A percentile compares a stretch with the other conserved stretches of the same genome.
Evolutionary conservation across 805 yeast genomes (phyloP).

Genomic region (Yarrowia deformans): DNA sequence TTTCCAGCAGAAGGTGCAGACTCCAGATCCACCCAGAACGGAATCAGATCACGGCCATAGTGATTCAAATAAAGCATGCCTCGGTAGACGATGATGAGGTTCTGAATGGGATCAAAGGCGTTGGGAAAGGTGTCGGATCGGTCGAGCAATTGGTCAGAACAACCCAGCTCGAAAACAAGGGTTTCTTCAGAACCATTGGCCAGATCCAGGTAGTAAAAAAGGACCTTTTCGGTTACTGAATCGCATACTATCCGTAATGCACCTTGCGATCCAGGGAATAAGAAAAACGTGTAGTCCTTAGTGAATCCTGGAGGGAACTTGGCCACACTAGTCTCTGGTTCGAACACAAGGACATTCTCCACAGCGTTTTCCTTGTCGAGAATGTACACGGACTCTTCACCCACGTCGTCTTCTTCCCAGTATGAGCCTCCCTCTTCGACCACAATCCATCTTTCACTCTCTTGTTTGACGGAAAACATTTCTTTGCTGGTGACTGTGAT

Average conservation of each 20-base stretch:
- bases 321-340: too few relatives aligned
- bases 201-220: neutral
- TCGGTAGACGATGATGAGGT: neutral
- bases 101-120: neutral
- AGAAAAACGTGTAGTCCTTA: neutral
- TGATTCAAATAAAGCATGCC: neutral
- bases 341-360: neutral
- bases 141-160: too few relatives aligned
- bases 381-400: neutral
- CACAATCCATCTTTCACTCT: neutral
- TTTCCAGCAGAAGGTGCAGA: neutral
- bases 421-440: neutral
- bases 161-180: too few relatives aligned
- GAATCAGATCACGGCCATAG: neutral
- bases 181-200: too few relatives aligned
- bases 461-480: neutral
- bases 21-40: neutral
- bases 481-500: neutral
- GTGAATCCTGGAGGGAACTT: neutral
- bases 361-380: neutral
- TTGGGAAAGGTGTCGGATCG: neutral
- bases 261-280: neutral
- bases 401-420: neutral
- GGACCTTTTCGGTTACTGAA: too few relatives aligned
- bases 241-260: neutral